Conservation (phyloP, 2,329 filamentous ascomycete species). For the Cladosporium sp. region DNA sequence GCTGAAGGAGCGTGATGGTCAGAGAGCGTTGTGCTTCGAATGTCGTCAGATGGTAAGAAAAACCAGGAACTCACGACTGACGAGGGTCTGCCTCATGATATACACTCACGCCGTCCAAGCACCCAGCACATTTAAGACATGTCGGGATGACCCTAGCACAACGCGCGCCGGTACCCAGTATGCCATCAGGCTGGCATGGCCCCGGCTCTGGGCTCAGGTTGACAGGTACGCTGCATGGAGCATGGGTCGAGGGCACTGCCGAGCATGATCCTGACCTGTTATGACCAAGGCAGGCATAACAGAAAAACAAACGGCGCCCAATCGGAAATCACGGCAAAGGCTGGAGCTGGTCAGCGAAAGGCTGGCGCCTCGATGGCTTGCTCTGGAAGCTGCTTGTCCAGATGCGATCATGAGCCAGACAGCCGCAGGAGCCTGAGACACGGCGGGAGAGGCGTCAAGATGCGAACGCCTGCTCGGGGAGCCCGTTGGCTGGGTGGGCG, state of each 20-base stretch:
- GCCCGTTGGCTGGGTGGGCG: constrained; percentile 8
- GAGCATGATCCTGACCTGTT: neutral
- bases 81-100: constrained; percentile 16
- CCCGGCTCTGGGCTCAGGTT: constrained; percentile 9
- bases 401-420: constrained; percentile 6
- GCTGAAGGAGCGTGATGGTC: neutral
- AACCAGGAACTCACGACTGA: neutral
- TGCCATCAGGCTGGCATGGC: constrained; percentile 11
- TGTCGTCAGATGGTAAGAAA: constrained; percentile 9
- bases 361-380: constrained; percentile 14
- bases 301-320: constrained; percentile 4
- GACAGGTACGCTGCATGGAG: constrained; percentile 3
- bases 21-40: constrained; percentile 14
- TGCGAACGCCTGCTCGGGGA: constrained; percentile 16
- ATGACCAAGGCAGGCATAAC: constrained; percentile 5
- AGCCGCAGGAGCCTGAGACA: constrained; percentile 15
- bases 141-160: constrained; percentile 13
- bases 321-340: constrained; percentile 7
- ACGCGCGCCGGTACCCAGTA: constrained; percentile 10
- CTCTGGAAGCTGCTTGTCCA: constrained; percentile 2
- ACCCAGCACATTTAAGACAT: constrained; percentile 19
- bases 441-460: constrained; percentile 12
- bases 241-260: neutral
- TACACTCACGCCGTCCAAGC: constrained; percentile 12
- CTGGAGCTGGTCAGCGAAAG: constrained; percentile 9